Evolutionary conservation across 257 asterid genomes (phyloP).

Genomic region (Haberlea rhodopensis): DNA sequence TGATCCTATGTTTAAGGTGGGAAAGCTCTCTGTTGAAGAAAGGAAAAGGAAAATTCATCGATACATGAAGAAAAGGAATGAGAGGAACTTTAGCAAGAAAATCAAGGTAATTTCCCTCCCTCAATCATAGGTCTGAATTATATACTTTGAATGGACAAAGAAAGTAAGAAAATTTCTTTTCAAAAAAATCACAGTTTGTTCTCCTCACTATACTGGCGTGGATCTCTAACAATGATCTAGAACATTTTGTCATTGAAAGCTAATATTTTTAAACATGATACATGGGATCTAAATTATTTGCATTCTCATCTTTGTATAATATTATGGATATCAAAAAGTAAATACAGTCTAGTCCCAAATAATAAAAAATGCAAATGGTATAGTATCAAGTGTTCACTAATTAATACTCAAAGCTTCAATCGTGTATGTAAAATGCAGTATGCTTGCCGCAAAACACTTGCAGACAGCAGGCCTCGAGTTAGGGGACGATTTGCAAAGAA

Average conservation of each 20-base stretch:
- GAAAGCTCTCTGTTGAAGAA: conserved; percentile 79
- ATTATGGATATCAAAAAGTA: too few relatives aligned
- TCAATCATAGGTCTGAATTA: background rate
- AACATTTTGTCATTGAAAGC: too few relatives aligned
- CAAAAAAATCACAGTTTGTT: too few relatives aligned
- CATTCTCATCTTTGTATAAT: too few relatives aligned
- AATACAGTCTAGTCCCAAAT: too few relatives aligned
- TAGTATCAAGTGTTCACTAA: background rate
- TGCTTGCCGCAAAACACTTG: conserved; percentile 89
- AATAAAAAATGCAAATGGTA: too few relatives aligned
- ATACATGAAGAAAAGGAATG: conserved; percentile 84
- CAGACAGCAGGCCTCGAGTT: conserved; percentile 90
- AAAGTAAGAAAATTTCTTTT: too few relatives aligned
- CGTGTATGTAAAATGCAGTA: conserved; percentile 43
- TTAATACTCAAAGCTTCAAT: background rate
- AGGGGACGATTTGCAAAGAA: conserved; percentile 90
- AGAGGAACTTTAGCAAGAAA: conserved; percentile 90
- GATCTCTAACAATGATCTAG: too few relatives aligned
- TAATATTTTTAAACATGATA: too few relatives aligned
- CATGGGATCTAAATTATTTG: too few relatives aligned
- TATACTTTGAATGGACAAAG: background rate
- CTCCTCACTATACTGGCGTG: too few relatives aligned
- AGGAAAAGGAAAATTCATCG: conserved; percentile 79
- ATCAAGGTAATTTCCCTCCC: conserved; percentile 55
- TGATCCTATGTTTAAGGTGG: conserved; percentile 65